Base-by-base conservation (phyloP, 257 asterid species). In the Osmanthus fragrans region DNA sequence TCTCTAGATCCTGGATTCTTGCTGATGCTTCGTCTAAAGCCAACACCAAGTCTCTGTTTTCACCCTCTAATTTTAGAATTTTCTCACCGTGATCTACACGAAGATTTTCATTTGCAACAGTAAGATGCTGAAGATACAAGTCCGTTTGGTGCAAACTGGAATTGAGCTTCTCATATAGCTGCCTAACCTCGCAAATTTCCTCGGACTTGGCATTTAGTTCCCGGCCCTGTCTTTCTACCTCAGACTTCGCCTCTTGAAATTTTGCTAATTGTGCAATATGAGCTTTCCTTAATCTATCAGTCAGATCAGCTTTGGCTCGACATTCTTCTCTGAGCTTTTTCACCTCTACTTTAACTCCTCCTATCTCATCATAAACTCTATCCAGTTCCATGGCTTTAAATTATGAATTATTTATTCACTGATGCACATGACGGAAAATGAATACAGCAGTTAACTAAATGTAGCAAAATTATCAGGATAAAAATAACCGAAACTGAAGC, bases 1-100 rank as follows among this genome's bases (percentile, higher is more conserved):
- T 82, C 82, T 85, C 88, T 71, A 85, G 72, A 51, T 82, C 88
- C 60, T 65, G 79, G 69, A 82, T 86, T 77, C 88, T 88, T 60
- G 71, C 79, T 23, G 83, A 72, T 68, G 88, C 87, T 51, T 79
- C 85, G 37, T 80, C 87, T 71, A 80, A 77, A 23, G 88, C 76
- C 75, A 76, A 34, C 47, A 66, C 75, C 56, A 85, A 72, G 47
- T 74, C 79, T 76, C 73, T 76, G 58, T 80, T 84, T 73, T 75
- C 83, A 13, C 40, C 78, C 65, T 85, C 89, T 81, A 82, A 51
- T 58, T 76, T 73, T 23, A 72, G 45, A 29, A 86, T 65, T 73
- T 74, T 84, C 54, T 75, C 84, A 1, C 54, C 67, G 16, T 45
- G 69, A 29, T 82, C 88, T 47, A 82, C 84, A 73, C 78, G 87